phyloP scores from a whole-genome alignment of 2,329 filamentous ascomycete genomes.

The Aureobasidium sp. region DNA sequence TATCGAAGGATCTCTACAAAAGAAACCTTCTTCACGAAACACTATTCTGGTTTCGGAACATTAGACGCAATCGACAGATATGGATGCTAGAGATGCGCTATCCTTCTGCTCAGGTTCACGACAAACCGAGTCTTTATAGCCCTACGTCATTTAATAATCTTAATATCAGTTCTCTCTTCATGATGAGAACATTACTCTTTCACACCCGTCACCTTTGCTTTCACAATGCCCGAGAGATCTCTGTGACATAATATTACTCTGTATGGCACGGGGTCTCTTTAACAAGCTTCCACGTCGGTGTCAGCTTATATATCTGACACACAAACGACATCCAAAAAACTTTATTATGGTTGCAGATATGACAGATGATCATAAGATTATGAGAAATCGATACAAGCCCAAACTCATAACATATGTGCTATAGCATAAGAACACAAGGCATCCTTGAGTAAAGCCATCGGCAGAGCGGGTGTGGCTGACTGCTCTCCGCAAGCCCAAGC shows the following conservation, averaged over 20 bases:
- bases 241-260: neutral
- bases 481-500: neutral
- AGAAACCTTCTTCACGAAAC: neutral
- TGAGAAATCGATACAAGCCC: neutral
- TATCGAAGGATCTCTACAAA: neutral
- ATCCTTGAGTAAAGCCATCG: neutral
- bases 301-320: too few species aligned
- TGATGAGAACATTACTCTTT: neutral
- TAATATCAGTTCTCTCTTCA: neutral
- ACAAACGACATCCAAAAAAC: too few species aligned
- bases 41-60: neutral
- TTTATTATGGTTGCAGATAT: neutral
- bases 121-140: neutral
- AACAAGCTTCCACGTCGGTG: too few species aligned
- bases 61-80: neutral
- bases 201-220: neutral
- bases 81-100: neutral
- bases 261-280: neutral
- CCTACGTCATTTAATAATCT: neutral
- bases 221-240: neutral
- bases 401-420: neutral
- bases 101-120: neutral
- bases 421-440: neutral
- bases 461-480: slow-evolving; percentile 2
- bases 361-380: neutral